Evolutionary conservation across 2,329 filamentous ascomycete genomes (phyloP), one percentile per base, ranked within the genome.

Genomic region (Knufia petricola): DNA sequence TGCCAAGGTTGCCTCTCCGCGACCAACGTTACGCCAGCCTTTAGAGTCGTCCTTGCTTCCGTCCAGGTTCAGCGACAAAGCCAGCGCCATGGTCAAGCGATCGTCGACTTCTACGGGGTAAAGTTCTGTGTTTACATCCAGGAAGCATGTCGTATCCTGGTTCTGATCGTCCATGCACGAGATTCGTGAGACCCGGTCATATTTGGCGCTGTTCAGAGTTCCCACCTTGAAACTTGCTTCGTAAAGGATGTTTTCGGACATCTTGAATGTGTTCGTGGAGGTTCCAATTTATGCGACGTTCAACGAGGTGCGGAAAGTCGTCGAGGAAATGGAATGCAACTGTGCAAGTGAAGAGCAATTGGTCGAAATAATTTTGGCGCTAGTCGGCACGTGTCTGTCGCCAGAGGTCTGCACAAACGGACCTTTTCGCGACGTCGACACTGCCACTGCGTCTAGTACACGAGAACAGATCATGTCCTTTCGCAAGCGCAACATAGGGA

Each of bases 121-220:
- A 6, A 98, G 79, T 69, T 98, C 90, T 50, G 80, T 84, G 74
- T 96, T 95, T 69, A 96, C 81, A 70, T 98, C 92, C 52, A 98
- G 84, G 4, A 80, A 82, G 72, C 96, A 82, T 55, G 79, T 76
- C 24, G 85, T 86, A 55, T 79, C 75, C 59, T 77, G 78, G 69
- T 94, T 46, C n/a, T 50, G 87, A 58, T 58, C 54, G 50, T 49
- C 55, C 48, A 46, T 85, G 63, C 81, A 88, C 48, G 74, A 79
- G 63, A 96, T 79, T 59, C 92, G 90, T 48, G 87, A 85, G 21
- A 95, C 90, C 56, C 90, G 87, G 71, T 96, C 92, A 70, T 98
- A 98, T 71, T 95, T 95, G 62, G 82, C 78, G 62, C 82, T 77
- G 71, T 95, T 85, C 65, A 87, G 73, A 48, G 78, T 70, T 58